These are phyloP conservation scores for Saprolegnia parasitica DNA, from an alignment of 352 stramenopile genomes.

Conservation along the genomic window DNA sequence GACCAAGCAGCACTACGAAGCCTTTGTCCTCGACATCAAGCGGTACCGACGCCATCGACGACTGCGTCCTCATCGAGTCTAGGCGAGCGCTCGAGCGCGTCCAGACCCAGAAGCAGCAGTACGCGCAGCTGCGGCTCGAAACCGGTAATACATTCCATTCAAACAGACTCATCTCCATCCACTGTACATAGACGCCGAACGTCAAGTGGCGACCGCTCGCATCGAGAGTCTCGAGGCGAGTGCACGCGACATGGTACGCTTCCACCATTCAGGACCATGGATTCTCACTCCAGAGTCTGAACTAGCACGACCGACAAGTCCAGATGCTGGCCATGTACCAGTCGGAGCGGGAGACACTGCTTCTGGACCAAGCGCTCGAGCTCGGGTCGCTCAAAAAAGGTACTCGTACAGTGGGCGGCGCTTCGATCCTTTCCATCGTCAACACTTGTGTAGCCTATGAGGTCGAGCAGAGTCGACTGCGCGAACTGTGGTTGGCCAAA, in stretches of 20 bases:
- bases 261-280: neutral
- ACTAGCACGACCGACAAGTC: conserved; percentile 2
- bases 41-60: neutral
- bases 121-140: neutral
- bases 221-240: conserved; percentile 11
- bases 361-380: neutral
- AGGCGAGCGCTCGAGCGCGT: conserved; percentile 22
- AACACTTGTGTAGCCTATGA: conserved; percentile 15
- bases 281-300: conserved; percentile 1
- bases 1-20: conserved; percentile 54
- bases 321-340: conserved; percentile 8
- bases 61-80: neutral
- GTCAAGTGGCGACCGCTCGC: neutral
- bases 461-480: conserved; percentile 14
- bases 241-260: neutral
- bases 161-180: neutral
- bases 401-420: neutral
- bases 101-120: conserved; percentile 22
- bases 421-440: neutral
- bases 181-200: neutral
- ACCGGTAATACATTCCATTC: conserved; percentile 7
- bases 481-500: neutral
- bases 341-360: neutral
- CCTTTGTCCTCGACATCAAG: conserved; percentile 46
- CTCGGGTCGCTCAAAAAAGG: conserved; percentile 1